Percentiles rank a stretch among this genome's conserved stretches.
Evolutionary conservation across 2,329 filamentous ascomycete species (phyloP).

Genomic region (Diaporthe eres): DNA sequence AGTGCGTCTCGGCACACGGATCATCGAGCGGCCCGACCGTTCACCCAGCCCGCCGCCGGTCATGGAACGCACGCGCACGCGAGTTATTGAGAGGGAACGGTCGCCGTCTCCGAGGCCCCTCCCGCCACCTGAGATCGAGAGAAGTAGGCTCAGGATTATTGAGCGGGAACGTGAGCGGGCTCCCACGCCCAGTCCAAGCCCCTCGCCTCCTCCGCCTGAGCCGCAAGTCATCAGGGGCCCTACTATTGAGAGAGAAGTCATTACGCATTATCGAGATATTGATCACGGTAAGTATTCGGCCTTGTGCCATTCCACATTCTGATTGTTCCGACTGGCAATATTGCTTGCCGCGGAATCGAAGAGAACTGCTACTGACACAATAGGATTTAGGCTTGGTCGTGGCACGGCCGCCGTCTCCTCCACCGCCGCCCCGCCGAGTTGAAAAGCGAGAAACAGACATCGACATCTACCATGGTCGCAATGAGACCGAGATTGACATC

Average conservation of each 20-base stretch:
- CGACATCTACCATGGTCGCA: slow-evolving; percentile 69
- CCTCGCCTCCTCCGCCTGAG: slow-evolving; percentile 69
- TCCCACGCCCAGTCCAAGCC: slow-evolving; percentile 62
- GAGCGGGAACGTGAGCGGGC: slow-evolving; percentile 61
- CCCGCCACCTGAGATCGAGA: slow-evolving; percentile 58
- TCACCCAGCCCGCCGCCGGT: slow-evolving; percentile 54
- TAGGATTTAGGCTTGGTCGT: slow-evolving; percentile 60
- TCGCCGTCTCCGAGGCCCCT: slow-evolving; percentile 54
- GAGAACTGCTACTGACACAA: slow-evolving; percentile 25
- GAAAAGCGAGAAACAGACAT: slow-evolving; percentile 72
- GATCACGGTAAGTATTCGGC: slow-evolving; percentile 78
- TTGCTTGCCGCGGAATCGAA: neutral
- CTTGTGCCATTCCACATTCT: neutral
- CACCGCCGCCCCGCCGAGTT: slow-evolving; percentile 60
- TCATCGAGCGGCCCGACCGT: slow-evolving; percentile 57
- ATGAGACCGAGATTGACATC: slow-evolving; percentile 72
- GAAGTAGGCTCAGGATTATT: slow-evolving; percentile 64
- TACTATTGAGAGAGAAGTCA: slow-evolving; percentile 88
- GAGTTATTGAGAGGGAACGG: slow-evolving; percentile 58
- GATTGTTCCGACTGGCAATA: no score
- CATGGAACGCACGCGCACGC: slow-evolving; percentile 54
- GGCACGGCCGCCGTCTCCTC: slow-evolving; percentile 64
- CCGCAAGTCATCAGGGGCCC: slow-evolving; percentile 80
- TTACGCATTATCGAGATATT: slow-evolving; percentile 89
- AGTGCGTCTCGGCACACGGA: slow-evolving; percentile 48